Evolutionary conservation across 495 filamentous ascomycete species (phyloP).

Genomic region (Bombardia bombarda): DNA sequence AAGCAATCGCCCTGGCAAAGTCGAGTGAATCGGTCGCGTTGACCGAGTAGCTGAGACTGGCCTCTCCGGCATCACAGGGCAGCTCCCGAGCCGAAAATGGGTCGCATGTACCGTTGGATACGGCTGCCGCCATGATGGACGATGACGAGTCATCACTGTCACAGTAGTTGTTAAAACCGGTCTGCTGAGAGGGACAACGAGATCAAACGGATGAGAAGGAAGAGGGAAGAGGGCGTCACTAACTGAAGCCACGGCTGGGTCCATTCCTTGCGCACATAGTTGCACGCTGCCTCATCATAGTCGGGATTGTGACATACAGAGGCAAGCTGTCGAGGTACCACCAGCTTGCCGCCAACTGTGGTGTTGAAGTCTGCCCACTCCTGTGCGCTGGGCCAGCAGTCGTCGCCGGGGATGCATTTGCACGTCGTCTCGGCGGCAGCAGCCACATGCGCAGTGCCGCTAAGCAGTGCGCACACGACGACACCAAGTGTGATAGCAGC

Average conservation of each 20-base stretch:
- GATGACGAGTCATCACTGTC: too few species aligned
- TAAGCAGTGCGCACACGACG: too few species aligned
- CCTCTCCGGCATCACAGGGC: constrained; percentile 47
- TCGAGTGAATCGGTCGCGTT: constrained; percentile 32
- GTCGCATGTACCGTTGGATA: constrained; percentile 33
- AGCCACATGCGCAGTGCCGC: too few species aligned
- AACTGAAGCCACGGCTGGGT: constrained; percentile 24
- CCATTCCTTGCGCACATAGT: constrained; percentile 16
- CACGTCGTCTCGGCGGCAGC: constrained; percentile 20
- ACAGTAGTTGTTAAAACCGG: constrained; percentile 25
- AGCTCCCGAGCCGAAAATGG: constrained; percentile 15
- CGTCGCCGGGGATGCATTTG: constrained; percentile 40
- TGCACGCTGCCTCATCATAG: constrained; percentile 19
- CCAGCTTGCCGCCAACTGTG: constrained; percentile 16
- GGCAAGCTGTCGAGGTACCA: constrained; percentile 34
- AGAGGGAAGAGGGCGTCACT: background rate
- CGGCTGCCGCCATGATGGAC: constrained; percentile 39
- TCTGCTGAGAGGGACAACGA: too few species aligned
- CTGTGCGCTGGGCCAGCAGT: constrained; percentile 11
- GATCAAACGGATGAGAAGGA: too few species aligned
- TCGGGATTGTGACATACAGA: constrained; percentile 38
- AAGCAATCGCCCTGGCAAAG: constrained; percentile 35
- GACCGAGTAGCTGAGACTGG: constrained; percentile 49
- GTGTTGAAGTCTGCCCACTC: constrained; percentile 21
- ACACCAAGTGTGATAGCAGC: too few species aligned